These are phyloP conservation scores for Excoecaria cochinchinensis DNA, from an alignment of 345 rosid genomes.

Conservation along the genomic window DNA sequence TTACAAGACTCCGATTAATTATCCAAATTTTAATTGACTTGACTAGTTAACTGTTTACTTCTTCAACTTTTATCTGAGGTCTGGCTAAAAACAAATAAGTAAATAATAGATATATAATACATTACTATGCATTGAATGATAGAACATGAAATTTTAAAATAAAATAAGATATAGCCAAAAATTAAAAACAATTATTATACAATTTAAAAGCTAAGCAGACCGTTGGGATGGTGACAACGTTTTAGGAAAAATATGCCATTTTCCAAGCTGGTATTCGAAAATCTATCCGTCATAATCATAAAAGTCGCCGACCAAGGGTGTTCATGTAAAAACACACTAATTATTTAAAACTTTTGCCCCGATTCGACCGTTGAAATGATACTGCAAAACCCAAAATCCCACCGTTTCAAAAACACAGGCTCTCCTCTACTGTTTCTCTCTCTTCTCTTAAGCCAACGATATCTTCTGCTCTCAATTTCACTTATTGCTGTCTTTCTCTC, in stretches of 20 bases:
- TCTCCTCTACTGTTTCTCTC: conserved; percentile 8
- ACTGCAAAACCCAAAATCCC: not conserved
- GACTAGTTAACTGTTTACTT: no score
- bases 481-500: not conserved
- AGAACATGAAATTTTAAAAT: no score
- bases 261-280: not conserved
- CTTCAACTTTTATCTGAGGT: no score
- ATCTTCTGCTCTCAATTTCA: no score
- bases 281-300: not conserved
- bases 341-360: not conserved
- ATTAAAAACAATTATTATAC: no score
- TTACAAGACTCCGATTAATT: no score
- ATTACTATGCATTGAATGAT: no score
- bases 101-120: no score
- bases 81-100: no score
- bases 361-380: conserved; percentile 31
- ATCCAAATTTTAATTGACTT: no score
- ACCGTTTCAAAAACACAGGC: conserved; percentile 15
- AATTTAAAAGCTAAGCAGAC: not conserved
- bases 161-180: not conserved
- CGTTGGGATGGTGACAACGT: no score
- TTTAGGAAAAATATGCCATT: conserved; percentile 13
- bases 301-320: not conserved
- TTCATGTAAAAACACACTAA: not conserved
- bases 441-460: conserved; percentile 3